phyloP scores from a whole-genome alignment of 352 stramenopile species.

The Phytopythium vexans region DNA sequence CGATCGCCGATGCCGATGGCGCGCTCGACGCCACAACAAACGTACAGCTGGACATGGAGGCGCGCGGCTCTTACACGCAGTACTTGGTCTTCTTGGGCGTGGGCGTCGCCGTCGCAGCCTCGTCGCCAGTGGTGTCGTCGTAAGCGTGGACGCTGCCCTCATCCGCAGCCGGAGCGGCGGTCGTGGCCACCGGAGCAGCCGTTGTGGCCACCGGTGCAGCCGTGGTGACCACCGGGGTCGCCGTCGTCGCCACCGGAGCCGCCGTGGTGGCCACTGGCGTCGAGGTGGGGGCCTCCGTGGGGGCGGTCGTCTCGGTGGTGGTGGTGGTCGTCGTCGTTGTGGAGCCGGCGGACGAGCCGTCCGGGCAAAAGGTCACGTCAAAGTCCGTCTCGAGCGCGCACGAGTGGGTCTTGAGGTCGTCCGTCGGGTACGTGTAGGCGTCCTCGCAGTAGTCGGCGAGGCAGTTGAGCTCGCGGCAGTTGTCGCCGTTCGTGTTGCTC shows the following conservation, averaged over 20 bases:
- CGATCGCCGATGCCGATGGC: no score
- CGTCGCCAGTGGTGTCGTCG: constrained; percentile 10
- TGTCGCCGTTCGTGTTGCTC: constrained; percentile 57
- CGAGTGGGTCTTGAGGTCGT: constrained; percentile 74
- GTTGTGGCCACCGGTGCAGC: constrained; percentile 16
- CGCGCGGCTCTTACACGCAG: constrained; percentile 18
- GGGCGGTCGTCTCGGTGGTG: not conserved
- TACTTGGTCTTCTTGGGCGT: constrained; percentile 23
- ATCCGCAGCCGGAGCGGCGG: constrained; percentile 10
- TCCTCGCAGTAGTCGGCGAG: constrained; percentile 51
- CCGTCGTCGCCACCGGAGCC: constrained; percentile 13
- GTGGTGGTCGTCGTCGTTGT: constrained; percentile 3
- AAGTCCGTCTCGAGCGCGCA: constrained; percentile 62
- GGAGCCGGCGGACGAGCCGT: constrained; percentile 12
- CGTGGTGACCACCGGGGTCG: constrained; percentile 14
- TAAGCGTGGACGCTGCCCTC: constrained; percentile 4
- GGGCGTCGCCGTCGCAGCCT: constrained; percentile 12
- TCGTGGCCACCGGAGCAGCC: constrained; percentile 11
- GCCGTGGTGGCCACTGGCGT: constrained; percentile 9
- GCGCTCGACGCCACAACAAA: no score
- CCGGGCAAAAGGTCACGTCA: constrained; percentile 64
- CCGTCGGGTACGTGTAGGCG: constrained; percentile 65
- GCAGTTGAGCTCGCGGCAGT: constrained; percentile 58
- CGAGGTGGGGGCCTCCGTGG: constrained; percentile 7
- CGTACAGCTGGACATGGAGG: no score